Evolutionary conservation across 2,329 filamentous ascomycete species (phyloP).

Genomic region (Ilyonectria destructans): DNA sequence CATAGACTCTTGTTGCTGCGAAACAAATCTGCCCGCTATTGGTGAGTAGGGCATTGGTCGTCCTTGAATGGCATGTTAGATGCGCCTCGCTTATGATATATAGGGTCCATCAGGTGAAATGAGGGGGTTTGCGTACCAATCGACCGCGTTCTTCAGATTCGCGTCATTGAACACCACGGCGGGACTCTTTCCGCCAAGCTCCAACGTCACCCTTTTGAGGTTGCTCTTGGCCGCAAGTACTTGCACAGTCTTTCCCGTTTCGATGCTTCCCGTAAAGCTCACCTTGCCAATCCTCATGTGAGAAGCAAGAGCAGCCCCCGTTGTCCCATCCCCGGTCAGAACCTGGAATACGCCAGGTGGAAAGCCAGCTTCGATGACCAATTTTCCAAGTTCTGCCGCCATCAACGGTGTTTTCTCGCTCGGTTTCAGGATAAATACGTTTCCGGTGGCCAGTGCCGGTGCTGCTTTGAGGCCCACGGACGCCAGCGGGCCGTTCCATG

Average conservation of each 20-base stretch:
- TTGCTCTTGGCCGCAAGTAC: constrained; percentile 76
- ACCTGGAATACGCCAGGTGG: constrained; percentile 83
- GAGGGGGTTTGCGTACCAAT: constrained; percentile 52
- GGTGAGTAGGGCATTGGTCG: constrained; percentile 40
- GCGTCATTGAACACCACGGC: constrained; percentile 76
- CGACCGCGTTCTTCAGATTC: constrained; percentile 75
- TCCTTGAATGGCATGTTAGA: background rate
- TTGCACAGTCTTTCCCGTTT: constrained; percentile 80
- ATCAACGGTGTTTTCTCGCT: constrained; percentile 68
- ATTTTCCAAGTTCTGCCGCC: constrained; percentile 63
- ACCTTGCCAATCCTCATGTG: constrained; percentile 81
- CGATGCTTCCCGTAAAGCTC: constrained; percentile 82
- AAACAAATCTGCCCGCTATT: constrained; percentile 72
- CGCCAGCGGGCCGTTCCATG: constrained; percentile 68
- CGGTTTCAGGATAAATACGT: constrained; percentile 67
- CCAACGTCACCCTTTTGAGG: constrained; percentile 75
- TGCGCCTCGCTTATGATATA: background rate
- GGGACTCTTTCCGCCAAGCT: constrained; percentile 77
- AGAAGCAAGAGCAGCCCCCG: constrained; percentile 76
- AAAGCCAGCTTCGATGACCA: constrained; percentile 82
- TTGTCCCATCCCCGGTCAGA: constrained; percentile 77
- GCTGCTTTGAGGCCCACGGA: constrained; percentile 63
- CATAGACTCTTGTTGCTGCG: constrained; percentile 71
- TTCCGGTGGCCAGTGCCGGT: constrained; percentile 64
- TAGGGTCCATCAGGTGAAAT: constrained; percentile 43